Base-by-base conservation (phyloP, 306 rosid species). In the Rosa multiflora region DNA sequence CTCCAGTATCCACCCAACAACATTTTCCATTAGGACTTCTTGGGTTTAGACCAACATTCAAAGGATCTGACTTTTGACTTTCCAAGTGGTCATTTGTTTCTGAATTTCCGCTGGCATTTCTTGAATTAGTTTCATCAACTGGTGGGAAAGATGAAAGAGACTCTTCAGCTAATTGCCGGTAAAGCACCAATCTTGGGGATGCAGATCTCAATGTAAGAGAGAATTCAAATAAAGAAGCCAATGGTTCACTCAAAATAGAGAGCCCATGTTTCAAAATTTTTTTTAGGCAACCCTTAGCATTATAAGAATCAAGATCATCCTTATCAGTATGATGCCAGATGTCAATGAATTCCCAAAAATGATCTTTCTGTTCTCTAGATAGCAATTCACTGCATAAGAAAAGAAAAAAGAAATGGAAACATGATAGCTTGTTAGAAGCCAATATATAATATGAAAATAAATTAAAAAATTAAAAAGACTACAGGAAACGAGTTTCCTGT, bases 1-100 rank as follows among this genome's bases (percentile, higher is more conserved):
- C 89, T 76, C 96, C 98, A 52, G 87, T 90, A 82, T 95, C 96
- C 75, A 95, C 89, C 98, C 99, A 95, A 78, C 98, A 93, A 69
- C 99, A 95, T 39, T 86, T 93, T 18, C 97, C 96, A 42, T 76
- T 81, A 9, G 90, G 90, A 51, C 85, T 72, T 72, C 83, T 78
- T 1, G 86, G 92, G 79, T 78, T 82, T 43, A 40, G 80, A 82
- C 88, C 92, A 74, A 70, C 85, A 82, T 75, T 82, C 64, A 89
- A 81, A 46, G 79, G 74, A 63, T 91, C 95, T 70, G 89, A 76
- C 58, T 70, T 83, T 72, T 32, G 80, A 23, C 66, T 77, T 77
- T 76, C 85, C 35, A 40, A 56, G 13, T 73, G 53, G 69, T 78
- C 70, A 43, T 71, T 75, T n/a, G 82, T 58, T 70, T 83, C 91